These are phyloP conservation scores for Parascedosporium putredinis DNA, from an alignment of 2,329 filamentous ascomycete genomes.

Conservation along the genomic window DNA sequence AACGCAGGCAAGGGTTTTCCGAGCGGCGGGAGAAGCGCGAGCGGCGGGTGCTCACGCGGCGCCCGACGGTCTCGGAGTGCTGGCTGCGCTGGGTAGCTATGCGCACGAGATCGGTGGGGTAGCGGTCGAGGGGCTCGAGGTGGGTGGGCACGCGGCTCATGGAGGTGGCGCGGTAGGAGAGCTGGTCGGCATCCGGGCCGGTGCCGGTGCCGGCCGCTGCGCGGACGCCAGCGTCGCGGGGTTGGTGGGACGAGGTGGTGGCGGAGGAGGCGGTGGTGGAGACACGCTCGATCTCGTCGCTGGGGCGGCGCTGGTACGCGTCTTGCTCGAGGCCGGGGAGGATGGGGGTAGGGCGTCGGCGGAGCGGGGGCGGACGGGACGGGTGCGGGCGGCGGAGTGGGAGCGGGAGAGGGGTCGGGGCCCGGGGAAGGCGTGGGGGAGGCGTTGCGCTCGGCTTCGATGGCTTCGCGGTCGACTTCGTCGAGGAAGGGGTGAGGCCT, in stretches of 20 bases:
- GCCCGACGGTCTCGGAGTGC: conserved; percentile 62
- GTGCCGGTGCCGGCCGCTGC: too few relatives aligned
- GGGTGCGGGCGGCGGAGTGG: neutral
- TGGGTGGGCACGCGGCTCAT: conserved; percentile 56
- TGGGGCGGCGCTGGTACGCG: conserved; percentile 27
- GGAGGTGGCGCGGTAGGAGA: conserved; percentile 26
- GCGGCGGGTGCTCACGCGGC: conserved; percentile 20
- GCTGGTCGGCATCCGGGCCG: too few relatives aligned
- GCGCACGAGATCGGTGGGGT: conserved; percentile 58
- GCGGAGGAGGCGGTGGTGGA: conserved; percentile 40
- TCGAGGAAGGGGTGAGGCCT: too few relatives aligned
- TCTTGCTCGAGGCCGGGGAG: neutral
- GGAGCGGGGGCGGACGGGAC: conserved; percentile 11
- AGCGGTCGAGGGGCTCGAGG: conserved; percentile 52
- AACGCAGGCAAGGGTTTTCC: conserved; percentile 55
- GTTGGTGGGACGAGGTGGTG: conserved; percentile 36
- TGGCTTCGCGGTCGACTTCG: conserved; percentile 33
- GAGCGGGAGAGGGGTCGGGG: conserved; percentile 11
- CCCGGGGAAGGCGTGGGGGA: conserved; percentile 16
- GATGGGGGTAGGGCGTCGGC: too few relatives aligned
- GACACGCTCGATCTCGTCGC: conserved; percentile 51
- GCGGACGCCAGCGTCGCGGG: conserved; percentile 16
- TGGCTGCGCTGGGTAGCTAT: conserved; percentile 63
- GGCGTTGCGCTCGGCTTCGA: conserved; percentile 10
- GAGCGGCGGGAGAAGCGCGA: conserved; percentile 34